phyloP scores from a whole-genome alignment of 345 rosid species.

The Gossypium turneri region DNA sequence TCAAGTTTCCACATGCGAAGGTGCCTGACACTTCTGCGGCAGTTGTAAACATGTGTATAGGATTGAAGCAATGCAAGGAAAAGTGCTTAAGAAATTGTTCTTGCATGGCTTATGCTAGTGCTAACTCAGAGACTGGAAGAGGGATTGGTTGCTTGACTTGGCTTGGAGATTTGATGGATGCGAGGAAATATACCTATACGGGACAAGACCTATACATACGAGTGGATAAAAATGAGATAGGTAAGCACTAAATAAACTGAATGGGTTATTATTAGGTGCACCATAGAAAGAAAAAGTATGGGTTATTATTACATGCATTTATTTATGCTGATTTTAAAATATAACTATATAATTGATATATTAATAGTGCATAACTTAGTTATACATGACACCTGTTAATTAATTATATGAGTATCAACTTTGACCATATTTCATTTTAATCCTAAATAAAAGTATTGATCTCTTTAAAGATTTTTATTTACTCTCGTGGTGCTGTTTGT shows the following conservation, averaged over 20 bases:
- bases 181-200: constrained; percentile 20
- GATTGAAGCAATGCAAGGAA: constrained; percentile 33
- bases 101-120: constrained; percentile 51
- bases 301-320: too few relatives aligned
- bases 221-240: constrained; percentile 40
- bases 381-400: too few relatives aligned
- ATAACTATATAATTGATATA: too few relatives aligned
- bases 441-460: too few relatives aligned
- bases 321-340: too few relatives aligned
- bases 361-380: too few relatives aligned
- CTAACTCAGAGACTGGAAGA: constrained; percentile 28
- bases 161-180: constrained; percentile 42
- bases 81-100: constrained; percentile 48
- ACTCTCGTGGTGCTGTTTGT: too few relatives aligned
- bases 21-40: constrained; percentile 44
- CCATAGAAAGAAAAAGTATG: too few relatives aligned
- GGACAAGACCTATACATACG: constrained; percentile 52
- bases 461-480: too few relatives aligned
- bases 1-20: constrained; percentile 36
- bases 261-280: too few relatives aligned
- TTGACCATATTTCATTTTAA: too few relatives aligned
- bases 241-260: constrained; percentile 21
- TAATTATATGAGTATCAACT: too few relatives aligned
- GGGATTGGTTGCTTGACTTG: constrained; percentile 56
- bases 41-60: constrained; percentile 35